Conservation (phyloP, 1,284 basidiomycete species). For the Naganishia albida region DNA sequence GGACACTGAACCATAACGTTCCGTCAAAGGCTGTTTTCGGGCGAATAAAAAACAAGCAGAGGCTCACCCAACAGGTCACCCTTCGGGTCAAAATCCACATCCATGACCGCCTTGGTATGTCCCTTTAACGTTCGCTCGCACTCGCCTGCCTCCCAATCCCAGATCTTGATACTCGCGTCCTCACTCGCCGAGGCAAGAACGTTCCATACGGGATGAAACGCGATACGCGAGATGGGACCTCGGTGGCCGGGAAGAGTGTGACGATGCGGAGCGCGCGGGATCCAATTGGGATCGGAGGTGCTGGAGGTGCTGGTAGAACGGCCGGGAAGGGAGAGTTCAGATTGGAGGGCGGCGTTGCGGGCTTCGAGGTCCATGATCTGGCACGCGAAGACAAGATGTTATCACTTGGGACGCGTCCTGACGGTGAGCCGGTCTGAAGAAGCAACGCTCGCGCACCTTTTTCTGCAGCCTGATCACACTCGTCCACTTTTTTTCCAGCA, state of each 20-base stretch:
- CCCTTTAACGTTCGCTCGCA: constrained; percentile 89
- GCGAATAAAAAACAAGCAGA: background rate
- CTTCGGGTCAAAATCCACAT: constrained; percentile 83
- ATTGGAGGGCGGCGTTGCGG: constrained; percentile 69
- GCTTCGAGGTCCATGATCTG: constrained; percentile 89
- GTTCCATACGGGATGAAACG: constrained; percentile 85
- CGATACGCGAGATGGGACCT: constrained; percentile 70
- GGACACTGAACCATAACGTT: constrained; percentile 63
- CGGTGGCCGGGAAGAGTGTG: constrained; percentile 81
- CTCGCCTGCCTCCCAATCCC: constrained; percentile 95
- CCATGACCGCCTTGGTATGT: constrained; percentile 83
- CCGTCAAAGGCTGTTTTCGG: background rate
- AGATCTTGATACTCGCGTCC: constrained; percentile 84
- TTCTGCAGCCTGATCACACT: constrained; percentile 88
- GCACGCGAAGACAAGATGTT: background rate
- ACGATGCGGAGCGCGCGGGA: constrained; percentile 75
- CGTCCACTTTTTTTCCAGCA: constrained; percentile 94
- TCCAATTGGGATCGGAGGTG: constrained; percentile 66
- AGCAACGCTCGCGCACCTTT: constrained; percentile 69
- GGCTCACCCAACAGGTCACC: constrained; percentile 73
- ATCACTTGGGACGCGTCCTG: background rate
- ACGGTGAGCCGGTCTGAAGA: background rate
- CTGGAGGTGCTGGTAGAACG: constrained; percentile 55
- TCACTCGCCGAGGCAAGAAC: constrained; percentile 81
- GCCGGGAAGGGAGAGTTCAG: constrained; percentile 64